Conservation (phyloP, 1,139 yeast genomes). For the Blastobotrys illinoisensis region DNA sequence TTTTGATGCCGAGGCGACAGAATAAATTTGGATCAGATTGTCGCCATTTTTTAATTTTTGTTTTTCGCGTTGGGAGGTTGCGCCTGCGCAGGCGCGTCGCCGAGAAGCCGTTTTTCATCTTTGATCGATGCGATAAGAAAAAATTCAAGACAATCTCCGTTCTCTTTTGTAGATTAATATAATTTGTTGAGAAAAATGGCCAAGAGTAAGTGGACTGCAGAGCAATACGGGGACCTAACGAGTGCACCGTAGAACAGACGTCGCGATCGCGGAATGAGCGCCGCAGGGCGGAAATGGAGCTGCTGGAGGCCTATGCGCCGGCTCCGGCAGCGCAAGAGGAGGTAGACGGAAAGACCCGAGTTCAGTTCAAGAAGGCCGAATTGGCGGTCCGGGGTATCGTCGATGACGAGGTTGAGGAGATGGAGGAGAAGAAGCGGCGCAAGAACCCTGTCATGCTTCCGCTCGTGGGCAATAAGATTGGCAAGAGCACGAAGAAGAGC, state of each 20-base stretch:
- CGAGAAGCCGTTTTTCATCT: not conserved
- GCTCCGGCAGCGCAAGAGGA: not conserved
- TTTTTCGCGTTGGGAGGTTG: not conserved
- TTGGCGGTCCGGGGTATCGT: constrained; percentile 26
- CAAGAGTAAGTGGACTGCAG: not conserved
- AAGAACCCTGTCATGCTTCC: constrained; percentile 3
- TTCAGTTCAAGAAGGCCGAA: constrained; percentile 30
- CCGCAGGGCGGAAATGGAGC: constrained; percentile 4
- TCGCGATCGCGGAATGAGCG: constrained; percentile 5
- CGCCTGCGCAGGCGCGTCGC: not conserved
- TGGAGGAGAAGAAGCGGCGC: not conserved
- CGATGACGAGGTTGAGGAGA: constrained; percentile 14
- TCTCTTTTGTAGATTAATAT: not conserved
- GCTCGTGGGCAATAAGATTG: not conserved
- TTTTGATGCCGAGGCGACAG: not conserved
- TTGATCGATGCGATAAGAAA: not conserved
- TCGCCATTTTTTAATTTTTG: not conserved
- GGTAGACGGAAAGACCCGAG: constrained; percentile 26
- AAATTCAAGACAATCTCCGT: not conserved
- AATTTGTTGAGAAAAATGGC: constrained; percentile 2
- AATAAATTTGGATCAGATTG: not conserved
- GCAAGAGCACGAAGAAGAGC: constrained; percentile 13
- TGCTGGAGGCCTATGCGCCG: not conserved
- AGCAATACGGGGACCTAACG: not conserved
- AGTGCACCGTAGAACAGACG: not conserved